Conservation (phyloP, 805 yeast genomes). For the Saccharomycopsis guyanensis region DNA sequence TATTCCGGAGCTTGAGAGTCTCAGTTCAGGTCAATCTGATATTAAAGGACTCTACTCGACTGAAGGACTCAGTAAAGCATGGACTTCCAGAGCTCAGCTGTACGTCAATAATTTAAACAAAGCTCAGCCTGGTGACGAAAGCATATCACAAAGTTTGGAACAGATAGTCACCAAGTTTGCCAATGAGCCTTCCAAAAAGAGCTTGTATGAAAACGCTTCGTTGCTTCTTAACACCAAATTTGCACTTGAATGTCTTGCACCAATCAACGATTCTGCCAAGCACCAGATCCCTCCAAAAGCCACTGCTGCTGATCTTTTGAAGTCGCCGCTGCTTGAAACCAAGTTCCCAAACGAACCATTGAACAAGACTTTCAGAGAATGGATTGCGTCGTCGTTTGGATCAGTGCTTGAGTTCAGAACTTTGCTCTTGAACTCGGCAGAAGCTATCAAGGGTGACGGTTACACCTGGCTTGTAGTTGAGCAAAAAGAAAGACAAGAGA, state of each 20-base stretch:
- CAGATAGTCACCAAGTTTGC: constrained; percentile 9
- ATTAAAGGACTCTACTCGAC: constrained; percentile 43
- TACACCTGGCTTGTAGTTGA: constrained; percentile 80
- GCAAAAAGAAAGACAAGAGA: constrained; percentile 22
- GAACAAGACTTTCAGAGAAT: constrained; percentile 33
- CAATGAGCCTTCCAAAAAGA: constrained; percentile 25
- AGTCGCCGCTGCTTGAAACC: constrained; percentile 33
- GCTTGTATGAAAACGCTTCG: constrained; percentile 34
- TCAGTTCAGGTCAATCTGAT: constrained; percentile 30
- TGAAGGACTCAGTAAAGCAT: constrained; percentile 41
- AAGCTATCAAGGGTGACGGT: constrained; percentile 80
- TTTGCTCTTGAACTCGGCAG: constrained; percentile 59
- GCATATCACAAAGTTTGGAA: constrained; percentile 11
- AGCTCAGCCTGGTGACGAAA: constrained; percentile 24
- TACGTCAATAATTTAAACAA: constrained; percentile 36
- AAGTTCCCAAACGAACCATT: constrained; percentile 28
- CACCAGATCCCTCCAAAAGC: constrained; percentile 21
- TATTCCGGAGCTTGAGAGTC: constrained; percentile 22
- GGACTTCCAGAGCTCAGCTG: constrained; percentile 37
- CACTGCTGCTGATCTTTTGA: constrained; percentile 30
- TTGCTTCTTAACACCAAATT: constrained; percentile 32
- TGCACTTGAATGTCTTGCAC: constrained; percentile 29
- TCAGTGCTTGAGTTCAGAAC: constrained; percentile 69
- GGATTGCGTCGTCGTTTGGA: constrained; percentile 63
- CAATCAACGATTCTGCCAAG: constrained; percentile 13